Evolutionary conservation across 192 early-diverging fungal genomes (phyloP).

Genomic region (Fimicolochytrium jonesii): DNA sequence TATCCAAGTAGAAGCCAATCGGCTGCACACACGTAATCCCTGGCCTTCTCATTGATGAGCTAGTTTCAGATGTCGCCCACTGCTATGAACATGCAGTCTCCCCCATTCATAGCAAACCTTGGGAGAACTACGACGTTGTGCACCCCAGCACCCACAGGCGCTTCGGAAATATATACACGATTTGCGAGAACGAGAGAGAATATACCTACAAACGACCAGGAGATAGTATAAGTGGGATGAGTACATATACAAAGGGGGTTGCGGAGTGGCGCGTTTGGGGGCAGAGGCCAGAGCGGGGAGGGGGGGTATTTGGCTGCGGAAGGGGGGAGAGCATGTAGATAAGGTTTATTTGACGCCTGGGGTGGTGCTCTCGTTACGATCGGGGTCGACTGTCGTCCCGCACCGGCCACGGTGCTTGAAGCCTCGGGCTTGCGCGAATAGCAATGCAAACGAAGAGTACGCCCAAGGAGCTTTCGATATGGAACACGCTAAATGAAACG

Average conservation of each 20-base stretch:
- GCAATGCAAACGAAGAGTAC: no score
- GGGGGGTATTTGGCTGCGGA: not conserved
- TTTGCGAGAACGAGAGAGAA: not conserved
- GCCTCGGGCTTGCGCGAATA: no score
- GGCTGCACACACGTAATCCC: not conserved
- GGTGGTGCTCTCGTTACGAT: no score
- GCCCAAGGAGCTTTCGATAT: no score
- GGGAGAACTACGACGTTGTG: not conserved
- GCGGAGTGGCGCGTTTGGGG: not conserved
- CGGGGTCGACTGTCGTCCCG: no score
- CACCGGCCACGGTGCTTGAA: no score
- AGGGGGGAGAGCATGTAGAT: not conserved
- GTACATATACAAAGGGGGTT: no score
- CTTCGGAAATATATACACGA: not conserved
- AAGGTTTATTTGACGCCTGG: not conserved
- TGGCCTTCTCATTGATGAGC: not conserved
- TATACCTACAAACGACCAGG: not conserved
- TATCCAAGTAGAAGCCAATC: not conserved
- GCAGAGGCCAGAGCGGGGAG: not conserved
- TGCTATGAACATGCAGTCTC: not conserved
- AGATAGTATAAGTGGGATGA: no score
- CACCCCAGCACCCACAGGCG: not conserved
- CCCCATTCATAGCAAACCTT: not conserved
- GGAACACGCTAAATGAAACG: no score
- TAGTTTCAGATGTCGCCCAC: not conserved